A percentile compares a stretch with the other conserved stretches of the same genome.
Evolutionary conservation across 495 filamentous ascomycete species (phyloP).

Genomic region (Hyaloscypha variabilis): DNA sequence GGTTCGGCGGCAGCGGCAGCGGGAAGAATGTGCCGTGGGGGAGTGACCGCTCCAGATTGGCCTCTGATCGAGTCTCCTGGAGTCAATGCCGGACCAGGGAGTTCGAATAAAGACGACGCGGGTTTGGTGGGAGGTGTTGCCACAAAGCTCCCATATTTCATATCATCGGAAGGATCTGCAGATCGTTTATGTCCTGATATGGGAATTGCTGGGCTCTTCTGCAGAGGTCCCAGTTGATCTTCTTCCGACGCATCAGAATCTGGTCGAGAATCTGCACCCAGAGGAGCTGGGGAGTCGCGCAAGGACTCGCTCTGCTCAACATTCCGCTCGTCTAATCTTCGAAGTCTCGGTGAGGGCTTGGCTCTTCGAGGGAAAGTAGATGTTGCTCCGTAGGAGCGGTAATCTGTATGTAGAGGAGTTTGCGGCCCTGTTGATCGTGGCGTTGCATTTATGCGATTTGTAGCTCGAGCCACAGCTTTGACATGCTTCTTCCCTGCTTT

Average conservation of each 20-base stretch:
- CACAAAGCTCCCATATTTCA: constrained; percentile 76
- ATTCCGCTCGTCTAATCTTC: constrained; percentile 12
- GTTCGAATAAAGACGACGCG: constrained; percentile 48
- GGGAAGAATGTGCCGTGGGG: not conserved
- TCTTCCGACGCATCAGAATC: constrained; percentile 19
- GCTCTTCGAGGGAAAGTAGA: constrained; percentile 9
- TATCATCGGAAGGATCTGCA: not conserved
- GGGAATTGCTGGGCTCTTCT: constrained; percentile 35
- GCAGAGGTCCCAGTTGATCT: constrained; percentile 9
- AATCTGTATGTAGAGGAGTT: constrained; percentile 7
- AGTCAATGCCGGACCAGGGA: constrained; percentile 74
- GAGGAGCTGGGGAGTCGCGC: constrained; percentile 19
- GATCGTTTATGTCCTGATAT: constrained; percentile 27
- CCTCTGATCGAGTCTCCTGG: not conserved
- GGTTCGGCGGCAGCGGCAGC: constrained; percentile 25
- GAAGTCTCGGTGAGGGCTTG: constrained; percentile 6
- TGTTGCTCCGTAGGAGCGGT: constrained; percentile 25
- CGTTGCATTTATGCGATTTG: constrained; percentile 62
- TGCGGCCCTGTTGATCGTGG: constrained; percentile 33
- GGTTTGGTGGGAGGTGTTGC: constrained; percentile 57
- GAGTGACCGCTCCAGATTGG: not conserved
- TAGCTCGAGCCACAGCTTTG: constrained; percentile 74
- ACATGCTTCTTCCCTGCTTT: constrained; percentile 92
- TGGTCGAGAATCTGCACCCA: constrained; percentile 21
- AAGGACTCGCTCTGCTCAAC: not conserved